Evolutionary conservation across 2,329 filamentous ascomycete genomes (phyloP), one percentile per base, ranked within the genome.

Genomic region (Cladosporium cucumerinum): DNA sequence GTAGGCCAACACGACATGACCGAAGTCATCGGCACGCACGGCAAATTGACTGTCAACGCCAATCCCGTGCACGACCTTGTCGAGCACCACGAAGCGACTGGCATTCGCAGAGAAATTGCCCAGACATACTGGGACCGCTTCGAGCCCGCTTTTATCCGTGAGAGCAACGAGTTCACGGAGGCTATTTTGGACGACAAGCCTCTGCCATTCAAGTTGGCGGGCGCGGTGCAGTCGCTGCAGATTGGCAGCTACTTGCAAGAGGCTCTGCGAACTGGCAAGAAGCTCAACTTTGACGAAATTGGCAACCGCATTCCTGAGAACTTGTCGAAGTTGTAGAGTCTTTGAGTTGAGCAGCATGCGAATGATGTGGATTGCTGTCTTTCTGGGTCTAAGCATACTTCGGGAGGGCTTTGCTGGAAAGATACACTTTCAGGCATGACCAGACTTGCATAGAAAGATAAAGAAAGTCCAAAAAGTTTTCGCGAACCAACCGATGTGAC

Each of bases 1-100:
- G 83, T 85, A 0, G 88, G 88, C 0, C 87, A 90, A 74, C 84
- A 89, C 67, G 88, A 90, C 73, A 84, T 82, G 65, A 88, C 87
- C 0, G 87, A 89, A 76, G 84, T 90, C 67, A 87, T 89, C 63
- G 88, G 87, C 14, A 90, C 87, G 1, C 81, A 83, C 69, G 87
- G 87, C 48, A 89, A 89, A 73, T 71, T 90, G 6, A 77, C 81
- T 0, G 80, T 90, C 66, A 89, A 89, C 70, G 81, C 79, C 7
- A 82, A 87, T 68, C 87, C 87, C 5, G 77, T 78, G 55, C 77
- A 75, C 2, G 84, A 84, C 65, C 77, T 87, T 25, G 82, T 89
- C 26, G 82, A 86, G 65, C 78, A 85, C 54, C 82, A 85, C 72
- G 79, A 86, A 69, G 59, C 80, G 0, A 78, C 72, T 1, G 86